Base-by-base conservation (phyloP, 345 rosid genomes). In the Syzygium aromaticum region DNA sequence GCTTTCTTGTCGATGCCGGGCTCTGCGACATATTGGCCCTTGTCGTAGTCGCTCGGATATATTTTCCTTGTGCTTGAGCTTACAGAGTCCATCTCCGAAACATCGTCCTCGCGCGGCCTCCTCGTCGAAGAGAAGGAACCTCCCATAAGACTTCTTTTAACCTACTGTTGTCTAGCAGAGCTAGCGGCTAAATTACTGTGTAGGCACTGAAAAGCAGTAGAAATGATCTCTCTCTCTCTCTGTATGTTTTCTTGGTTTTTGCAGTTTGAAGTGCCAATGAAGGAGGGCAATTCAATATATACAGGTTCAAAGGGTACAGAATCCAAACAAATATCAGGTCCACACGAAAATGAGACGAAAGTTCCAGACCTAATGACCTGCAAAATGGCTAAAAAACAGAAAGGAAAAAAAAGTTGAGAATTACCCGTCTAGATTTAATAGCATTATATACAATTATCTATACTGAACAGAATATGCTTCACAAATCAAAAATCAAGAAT, bases 1-100 rank as follows among this genome's bases (percentile, higher is more conserved):
- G 92, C 93, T 87, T 87, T 93, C 16, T 54, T 77, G 84, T 93
- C 88, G 46, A 93, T 89, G 14, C 91, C 87, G 21, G 93, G 94
- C 86, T 91, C 93, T 14, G 91, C 93, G 59, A 93, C 90, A 88
- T 88, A 91, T 1, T 84, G 84, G 52, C 92, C 92, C 23, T 83
- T 87, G 64, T 90, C 93, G 38, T 89, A 93, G 30, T 93, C 94
- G 64, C 92, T 88, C 2, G 91, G 90, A 53, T 78, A 88, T 25
- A 87, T 54, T 86, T 86, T 91, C 67, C 78, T 46, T 4, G 86
- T 23, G 25, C 84, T 38, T 4, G 86, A n/a, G 25, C 84, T 38
- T 61, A 5, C 17, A 23, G 51, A 22, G 51, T 46, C 89, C 59
- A 21, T 67, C 46, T 28, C 5, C 86, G 43, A 14, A 52, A 25